Percentiles rank a stretch among this genome's conserved stretches.
phyloP scores from a whole-genome alignment of 805 yeast genomes.

The Tetrapisispora arboricola region DNA sequence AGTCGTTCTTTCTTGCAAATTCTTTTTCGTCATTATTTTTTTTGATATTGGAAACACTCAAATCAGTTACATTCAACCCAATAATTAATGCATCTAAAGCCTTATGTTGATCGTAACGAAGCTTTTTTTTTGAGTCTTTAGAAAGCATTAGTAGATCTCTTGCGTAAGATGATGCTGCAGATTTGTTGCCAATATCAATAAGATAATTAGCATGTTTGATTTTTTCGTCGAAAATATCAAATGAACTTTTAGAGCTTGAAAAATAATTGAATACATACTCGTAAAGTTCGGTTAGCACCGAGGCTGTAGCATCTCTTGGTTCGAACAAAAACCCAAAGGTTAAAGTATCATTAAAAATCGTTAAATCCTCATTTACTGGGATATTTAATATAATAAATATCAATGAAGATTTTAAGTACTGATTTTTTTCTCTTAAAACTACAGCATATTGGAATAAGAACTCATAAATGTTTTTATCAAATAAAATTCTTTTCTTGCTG shows the following conservation, averaged over 20 bases:
- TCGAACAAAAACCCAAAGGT: not conserved
- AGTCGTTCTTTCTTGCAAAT: too few relatives aligned
- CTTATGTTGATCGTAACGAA: not conserved
- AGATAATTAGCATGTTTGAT: not conserved
- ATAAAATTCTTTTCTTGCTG: too few relatives aligned
- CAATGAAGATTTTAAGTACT: not conserved
- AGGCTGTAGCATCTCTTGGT: not conserved
- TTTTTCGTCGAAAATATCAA: not conserved
- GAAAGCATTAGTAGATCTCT: not conserved
- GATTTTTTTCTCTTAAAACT: not conserved
- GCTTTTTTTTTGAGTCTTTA: not conserved
- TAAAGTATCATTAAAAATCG: too few relatives aligned
- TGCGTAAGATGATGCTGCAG: constrained; percentile 30
- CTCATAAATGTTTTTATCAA: not conserved
- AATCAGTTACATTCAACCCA: too few relatives aligned
- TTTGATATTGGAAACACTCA: too few relatives aligned
- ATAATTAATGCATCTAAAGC: not conserved
- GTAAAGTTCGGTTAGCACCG: not conserved
- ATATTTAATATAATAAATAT: constrained; percentile 1
- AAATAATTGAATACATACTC: not conserved
- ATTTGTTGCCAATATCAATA: constrained; percentile 35
- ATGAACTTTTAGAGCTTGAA: not conserved
- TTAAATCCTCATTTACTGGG: not conserved
- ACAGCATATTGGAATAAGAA: not conserved
- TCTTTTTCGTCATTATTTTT: too few relatives aligned